These are phyloP conservation scores for Backusella australiensis DNA, from an alignment of 192 early-diverging fungal genomes.

Conservation along the genomic window DNA sequence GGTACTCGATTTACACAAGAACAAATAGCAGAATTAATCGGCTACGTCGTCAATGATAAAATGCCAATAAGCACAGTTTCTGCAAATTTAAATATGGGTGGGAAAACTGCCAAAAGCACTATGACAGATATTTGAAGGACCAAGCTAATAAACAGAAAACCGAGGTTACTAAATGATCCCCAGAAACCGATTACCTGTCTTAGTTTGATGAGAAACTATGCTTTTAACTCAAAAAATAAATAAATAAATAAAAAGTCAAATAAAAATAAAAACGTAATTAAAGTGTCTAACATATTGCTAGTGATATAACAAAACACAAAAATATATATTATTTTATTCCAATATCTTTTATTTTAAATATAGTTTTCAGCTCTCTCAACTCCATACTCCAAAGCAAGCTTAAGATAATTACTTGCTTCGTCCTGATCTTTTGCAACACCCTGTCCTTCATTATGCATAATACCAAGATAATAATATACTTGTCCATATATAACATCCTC, in stretches of 20 bases:
- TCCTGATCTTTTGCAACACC: background rate
- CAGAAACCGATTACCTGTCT: too few relatives aligned
- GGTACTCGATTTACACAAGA: background rate
- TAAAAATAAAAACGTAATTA: too few relatives aligned
- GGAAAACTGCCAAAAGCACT: background rate
- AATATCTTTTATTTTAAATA: background rate
- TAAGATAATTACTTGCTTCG: background rate
- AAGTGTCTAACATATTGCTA: too few relatives aligned
- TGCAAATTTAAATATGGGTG: background rate
- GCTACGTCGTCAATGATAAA: background rate
- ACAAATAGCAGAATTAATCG: background rate
- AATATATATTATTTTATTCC: background rate
- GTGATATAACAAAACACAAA: background rate
- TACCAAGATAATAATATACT: conserved; percentile 1
- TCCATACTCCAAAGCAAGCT: background rate
- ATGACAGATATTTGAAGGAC: background rate
- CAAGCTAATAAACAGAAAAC: background rate
- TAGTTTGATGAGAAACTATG: too few relatives aligned
- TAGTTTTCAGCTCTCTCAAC: background rate
- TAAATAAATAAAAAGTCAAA: too few relatives aligned
- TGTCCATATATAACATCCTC: conserved; percentile 13
- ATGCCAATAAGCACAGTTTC: background rate
- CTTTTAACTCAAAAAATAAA: too few relatives aligned
- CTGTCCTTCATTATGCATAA: background rate
- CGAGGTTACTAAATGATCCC: too few relatives aligned